Percentiles rank a stretch among this genome's conserved stretches.
phyloP scores from a whole-genome alignment of 2,329 filamentous ascomycete species.

The Neopestalotiopsis clavispora region DNA sequence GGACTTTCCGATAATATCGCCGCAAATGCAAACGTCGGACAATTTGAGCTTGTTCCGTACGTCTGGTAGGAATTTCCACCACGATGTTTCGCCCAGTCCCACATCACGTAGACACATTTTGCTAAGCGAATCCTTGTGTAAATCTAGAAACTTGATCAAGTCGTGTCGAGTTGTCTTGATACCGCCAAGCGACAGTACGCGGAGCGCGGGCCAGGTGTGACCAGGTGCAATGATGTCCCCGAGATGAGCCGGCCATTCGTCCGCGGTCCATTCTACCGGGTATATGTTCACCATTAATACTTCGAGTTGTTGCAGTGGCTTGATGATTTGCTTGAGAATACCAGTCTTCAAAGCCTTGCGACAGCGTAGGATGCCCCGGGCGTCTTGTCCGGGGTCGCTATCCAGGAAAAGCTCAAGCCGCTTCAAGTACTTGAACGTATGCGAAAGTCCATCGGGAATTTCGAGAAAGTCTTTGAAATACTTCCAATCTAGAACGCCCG shows the following conservation, averaged over 20 bases:
- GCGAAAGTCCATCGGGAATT: slow-evolving; percentile 20
- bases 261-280: slow-evolving; percentile 16
- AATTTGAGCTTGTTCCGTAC: slow-evolving; percentile 28
- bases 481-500: slow-evolving; percentile 27
- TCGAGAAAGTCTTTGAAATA: slow-evolving; percentile 25
- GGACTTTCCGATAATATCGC: slow-evolving; percentile 24
- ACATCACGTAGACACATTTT: slow-evolving; percentile 29
- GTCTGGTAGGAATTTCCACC: slow-evolving; percentile 29
- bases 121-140: slow-evolving; percentile 29
- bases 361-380: slow-evolving; percentile 21
- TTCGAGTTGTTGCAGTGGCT: slow-evolving; percentile 27
- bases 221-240: slow-evolving; percentile 29
- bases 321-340: slow-evolving; percentile 27
- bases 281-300: slow-evolving; percentile 25
- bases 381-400: slow-evolving; percentile 20
- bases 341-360: slow-evolving; percentile 27
- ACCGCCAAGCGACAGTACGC: slow-evolving; percentile 26
- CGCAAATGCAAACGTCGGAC: slow-evolving; percentile 30
- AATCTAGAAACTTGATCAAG: slow-evolving; percentile 26
- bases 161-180: slow-evolving; percentile 27
- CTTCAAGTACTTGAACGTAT: slow-evolving; percentile 29
- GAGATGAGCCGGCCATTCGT: slow-evolving; percentile 22
- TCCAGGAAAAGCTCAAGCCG: slow-evolving; percentile 27
- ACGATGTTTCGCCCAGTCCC: slow-evolving; percentile 27
- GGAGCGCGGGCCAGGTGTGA: slow-evolving; percentile 29